These are phyloP conservation scores for Fagopyrum tataricum DNA, from an alignment of 148 eudicot genomes.

Conservation along the genomic window DNA sequence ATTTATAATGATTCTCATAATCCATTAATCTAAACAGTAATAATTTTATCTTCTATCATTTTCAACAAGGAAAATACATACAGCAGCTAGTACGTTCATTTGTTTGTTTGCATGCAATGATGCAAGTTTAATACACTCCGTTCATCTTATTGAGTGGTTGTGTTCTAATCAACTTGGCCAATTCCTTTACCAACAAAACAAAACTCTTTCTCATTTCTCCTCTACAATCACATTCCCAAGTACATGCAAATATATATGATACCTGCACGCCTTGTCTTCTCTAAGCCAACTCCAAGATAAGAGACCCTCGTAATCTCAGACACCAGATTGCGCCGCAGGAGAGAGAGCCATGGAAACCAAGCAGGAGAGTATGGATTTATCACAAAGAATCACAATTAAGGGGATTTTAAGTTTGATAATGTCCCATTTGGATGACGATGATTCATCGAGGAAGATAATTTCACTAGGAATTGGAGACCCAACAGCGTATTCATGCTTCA, in stretches of 20 bases:
- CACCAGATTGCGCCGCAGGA: background rate
- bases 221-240: background rate
- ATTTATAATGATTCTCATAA: too few relatives aligned
- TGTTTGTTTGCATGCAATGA: background rate
- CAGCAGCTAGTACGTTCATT: background rate
- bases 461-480: constrained; percentile 96
- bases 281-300: background rate
- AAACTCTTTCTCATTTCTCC: background rate
- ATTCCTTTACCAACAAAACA: background rate
- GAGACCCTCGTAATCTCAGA: background rate
- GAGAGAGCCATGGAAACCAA: background rate
- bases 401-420: constrained; percentile 67
- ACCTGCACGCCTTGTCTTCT: background rate
- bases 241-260: background rate
- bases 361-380: constrained; percentile 20
- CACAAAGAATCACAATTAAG: constrained; percentile 55
- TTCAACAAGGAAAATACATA: too few relatives aligned
- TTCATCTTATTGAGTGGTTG: background rate
- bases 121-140: background rate
- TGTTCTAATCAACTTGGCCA: constrained; percentile 7
- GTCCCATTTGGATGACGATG: constrained; percentile 39
- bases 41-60: too few relatives aligned
- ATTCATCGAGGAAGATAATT: constrained; percentile 30
- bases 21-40: too few relatives aligned
- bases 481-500: constrained; percentile 65